Conservation (phyloP, 1,284 basidiomycete genomes). For the Quambalaria eucalypti region DNA sequence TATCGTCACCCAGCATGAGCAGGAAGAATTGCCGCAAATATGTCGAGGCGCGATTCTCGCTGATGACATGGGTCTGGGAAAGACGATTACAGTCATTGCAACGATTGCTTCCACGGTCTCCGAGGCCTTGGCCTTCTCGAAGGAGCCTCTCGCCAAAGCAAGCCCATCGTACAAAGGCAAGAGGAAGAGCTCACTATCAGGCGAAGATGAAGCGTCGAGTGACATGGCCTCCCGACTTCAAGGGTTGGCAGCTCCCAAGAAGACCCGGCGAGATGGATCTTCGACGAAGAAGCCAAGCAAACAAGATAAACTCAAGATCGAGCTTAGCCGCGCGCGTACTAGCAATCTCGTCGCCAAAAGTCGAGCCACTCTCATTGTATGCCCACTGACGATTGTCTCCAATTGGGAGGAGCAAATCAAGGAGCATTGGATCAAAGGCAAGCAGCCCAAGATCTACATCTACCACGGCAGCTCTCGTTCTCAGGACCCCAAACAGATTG, state of each 20-base stretch:
- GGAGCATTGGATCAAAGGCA: slow-evolving; percentile 58
- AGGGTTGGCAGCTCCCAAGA: slow-evolving; percentile 12
- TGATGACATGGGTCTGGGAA: slow-evolving; percentile 78
- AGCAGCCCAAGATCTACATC: slow-evolving; percentile 63
- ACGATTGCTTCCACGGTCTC: slow-evolving; percentile 75
- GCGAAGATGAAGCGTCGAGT: background rate
- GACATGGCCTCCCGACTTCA: slow-evolving; percentile 13
- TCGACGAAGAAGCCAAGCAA: slow-evolving; percentile 53
- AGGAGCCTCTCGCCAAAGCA: background rate
- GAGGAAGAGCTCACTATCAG: background rate
- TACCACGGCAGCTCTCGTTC: slow-evolving; percentile 90
- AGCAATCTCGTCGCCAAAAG: slow-evolving; percentile 51
- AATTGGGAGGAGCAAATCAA: slow-evolving; percentile 99
- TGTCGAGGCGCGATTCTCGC: slow-evolving; percentile 77
- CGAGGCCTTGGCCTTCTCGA: slow-evolving; percentile 63
- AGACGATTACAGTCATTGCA: slow-evolving; percentile 85
- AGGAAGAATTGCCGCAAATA: slow-evolving; percentile 57
- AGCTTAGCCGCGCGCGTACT: slow-evolving; percentile 21
- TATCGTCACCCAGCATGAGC: slow-evolving; percentile 72
- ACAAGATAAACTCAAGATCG: slow-evolving; percentile 9
- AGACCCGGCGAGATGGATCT: slow-evolving; percentile 55
- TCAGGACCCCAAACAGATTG: slow-evolving; percentile 71
- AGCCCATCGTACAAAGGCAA: background rate
- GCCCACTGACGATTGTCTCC: slow-evolving; percentile 87
- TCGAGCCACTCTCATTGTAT: slow-evolving; percentile 88